A percentile compares a stretch with the other conserved stretches of the same genome.
These are phyloP conservation scores for Pilobolus umbonatus DNA, from an alignment of 192 early-diverging fungal genomes.

Conservation along the genomic window DNA sequence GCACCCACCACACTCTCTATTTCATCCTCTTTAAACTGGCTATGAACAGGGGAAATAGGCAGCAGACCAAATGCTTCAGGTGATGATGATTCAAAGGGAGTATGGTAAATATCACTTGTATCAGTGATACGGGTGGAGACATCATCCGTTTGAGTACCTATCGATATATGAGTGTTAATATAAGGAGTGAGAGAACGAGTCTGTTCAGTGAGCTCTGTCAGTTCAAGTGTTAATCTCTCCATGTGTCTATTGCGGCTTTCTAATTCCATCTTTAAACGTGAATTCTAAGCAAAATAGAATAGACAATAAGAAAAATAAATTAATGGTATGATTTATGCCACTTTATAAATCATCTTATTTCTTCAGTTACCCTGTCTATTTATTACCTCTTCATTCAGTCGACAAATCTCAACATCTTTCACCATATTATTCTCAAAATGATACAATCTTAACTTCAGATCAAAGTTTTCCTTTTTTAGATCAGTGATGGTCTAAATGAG, in stretches of 20 bases:
- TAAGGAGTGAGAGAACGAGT: no score
- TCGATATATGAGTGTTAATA: not conserved
- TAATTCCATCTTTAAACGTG: not conserved
- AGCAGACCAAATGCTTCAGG: not conserved
- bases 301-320: not conserved
- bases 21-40: no score
- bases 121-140: no score
- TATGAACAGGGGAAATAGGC: not conserved
- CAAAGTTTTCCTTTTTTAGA: conserved; percentile 21
- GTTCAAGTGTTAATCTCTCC: no score
- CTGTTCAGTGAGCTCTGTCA: no score
- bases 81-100: not conserved
- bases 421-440: conserved; percentile 11
- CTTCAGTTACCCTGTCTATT: not conserved
- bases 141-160: not conserved
- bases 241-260: not conserved
- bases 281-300: not conserved
- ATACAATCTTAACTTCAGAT: conserved; percentile 16
- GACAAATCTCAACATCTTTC: not conserved
- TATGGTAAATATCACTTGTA: no score
- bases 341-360: not conserved
- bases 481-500: conserved; percentile 3
- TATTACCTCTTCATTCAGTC: not conserved
- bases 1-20: no score
- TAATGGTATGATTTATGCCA: not conserved